Evolutionary conservation across 202 grass and related monocot species (phyloP).

Genomic region (Setaria viridis): DNA sequence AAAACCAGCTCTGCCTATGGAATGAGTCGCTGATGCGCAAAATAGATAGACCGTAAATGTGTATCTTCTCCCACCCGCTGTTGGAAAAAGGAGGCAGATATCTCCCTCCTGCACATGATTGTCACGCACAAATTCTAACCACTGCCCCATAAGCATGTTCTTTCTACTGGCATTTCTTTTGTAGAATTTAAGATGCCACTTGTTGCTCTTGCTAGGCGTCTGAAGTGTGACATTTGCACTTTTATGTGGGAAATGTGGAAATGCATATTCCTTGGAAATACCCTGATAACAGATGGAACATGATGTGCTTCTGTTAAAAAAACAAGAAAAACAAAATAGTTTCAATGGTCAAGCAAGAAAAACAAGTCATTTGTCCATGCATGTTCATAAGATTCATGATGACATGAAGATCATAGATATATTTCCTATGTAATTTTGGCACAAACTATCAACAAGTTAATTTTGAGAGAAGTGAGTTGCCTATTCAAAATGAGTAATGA

Average conservation of each 20-base stretch:
- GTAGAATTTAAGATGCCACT: slow-evolving; percentile 50
- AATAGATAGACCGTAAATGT: slow-evolving; percentile 48
- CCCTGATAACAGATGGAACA: slow-evolving; percentile 38
- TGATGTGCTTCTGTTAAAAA: slow-evolving; percentile 16
- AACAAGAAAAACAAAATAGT: neutral
- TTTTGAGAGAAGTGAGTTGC: neutral
- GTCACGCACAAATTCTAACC: slow-evolving; percentile 58
- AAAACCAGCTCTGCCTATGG: neutral
- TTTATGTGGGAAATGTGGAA: slow-evolving; percentile 45
- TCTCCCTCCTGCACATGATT: slow-evolving; percentile 60
- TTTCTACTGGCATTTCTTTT: neutral
- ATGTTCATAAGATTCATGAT: neutral
- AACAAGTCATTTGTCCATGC: neutral
- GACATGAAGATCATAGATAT: neutral
- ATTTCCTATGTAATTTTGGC: neutral
- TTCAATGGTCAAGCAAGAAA: slow-evolving; percentile 7
- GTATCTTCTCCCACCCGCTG: neutral
- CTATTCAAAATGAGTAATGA: neutral
- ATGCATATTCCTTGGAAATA: slow-evolving; percentile 45
- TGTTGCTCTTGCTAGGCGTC: slow-evolving; percentile 15
- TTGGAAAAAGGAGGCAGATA: slow-evolving; percentile 50
- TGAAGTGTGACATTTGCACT: slow-evolving; percentile 42
- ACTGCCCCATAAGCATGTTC: slow-evolving; percentile 34
- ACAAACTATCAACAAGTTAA: neutral
- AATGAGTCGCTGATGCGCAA: slow-evolving; percentile 3